These are phyloP conservation scores for Colletotrichum echinochloae DNA, from an alignment of 2,329 filamentous ascomycete genomes.

Conservation along the genomic window DNA sequence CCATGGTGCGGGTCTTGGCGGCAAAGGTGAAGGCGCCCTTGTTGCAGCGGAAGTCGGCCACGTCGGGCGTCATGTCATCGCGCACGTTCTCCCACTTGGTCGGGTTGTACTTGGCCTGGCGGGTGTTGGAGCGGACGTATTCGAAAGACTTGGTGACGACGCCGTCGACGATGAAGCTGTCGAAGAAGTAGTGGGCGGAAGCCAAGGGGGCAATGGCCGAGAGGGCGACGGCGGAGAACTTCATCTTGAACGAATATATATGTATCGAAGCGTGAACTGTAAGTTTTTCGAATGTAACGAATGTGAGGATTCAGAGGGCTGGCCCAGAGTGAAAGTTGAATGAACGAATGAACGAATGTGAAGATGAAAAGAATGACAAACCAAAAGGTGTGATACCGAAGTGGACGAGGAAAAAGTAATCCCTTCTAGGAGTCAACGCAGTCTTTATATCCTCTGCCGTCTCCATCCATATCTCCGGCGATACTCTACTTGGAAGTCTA, in stretches of 20 bases:
- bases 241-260: slow-evolving; percentile 36
- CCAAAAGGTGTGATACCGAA: neutral
- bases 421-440: neutral
- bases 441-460: neutral
- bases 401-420: neutral
- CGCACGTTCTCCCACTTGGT: slow-evolving; percentile 47
- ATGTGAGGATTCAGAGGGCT: neutral
- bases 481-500: neutral
- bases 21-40: slow-evolving; percentile 46
- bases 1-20: slow-evolving; percentile 43
- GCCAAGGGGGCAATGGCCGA: slow-evolving; percentile 43
- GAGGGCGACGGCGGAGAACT: slow-evolving; percentile 40
- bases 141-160: slow-evolving; percentile 34
- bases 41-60: slow-evolving; percentile 47
- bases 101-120: slow-evolving; percentile 45
- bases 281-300: neutral
- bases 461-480: neutral
- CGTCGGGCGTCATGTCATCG: slow-evolving; percentile 42
- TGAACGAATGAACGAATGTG: neutral
- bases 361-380: neutral
- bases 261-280: neutral
- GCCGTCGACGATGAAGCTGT: slow-evolving; percentile 44
- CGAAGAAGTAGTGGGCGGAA: slow-evolving; percentile 49
- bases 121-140: slow-evolving; percentile 46
- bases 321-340: neutral